These are phyloP conservation scores for Penicillium palitans DNA, from an alignment of 2,329 filamentous ascomycete genomes.

Conservation along the genomic window DNA sequence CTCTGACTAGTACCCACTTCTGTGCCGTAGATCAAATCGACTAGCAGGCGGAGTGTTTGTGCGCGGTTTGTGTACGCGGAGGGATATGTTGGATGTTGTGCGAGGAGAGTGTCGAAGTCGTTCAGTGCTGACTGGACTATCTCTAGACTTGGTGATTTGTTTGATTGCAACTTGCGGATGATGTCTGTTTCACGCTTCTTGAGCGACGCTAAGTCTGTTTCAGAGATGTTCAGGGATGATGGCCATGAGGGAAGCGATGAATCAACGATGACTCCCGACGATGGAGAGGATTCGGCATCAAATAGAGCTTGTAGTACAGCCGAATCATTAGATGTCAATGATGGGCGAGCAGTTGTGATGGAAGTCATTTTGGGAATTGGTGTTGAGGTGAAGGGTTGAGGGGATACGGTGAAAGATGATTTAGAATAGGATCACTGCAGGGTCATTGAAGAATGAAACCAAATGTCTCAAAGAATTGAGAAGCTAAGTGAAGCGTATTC, in stretches of 20 bases:
- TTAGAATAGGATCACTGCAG: neutral
- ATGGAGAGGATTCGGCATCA: slow-evolving; percentile 46
- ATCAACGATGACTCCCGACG: slow-evolving; percentile 41
- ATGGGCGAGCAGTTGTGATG: slow-evolving; percentile 26
- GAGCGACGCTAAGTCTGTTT: slow-evolving; percentile 39
- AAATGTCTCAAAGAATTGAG: neutral
- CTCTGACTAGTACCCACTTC: neutral
- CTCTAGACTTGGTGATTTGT: slow-evolving; percentile 18
- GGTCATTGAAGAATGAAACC: neutral
- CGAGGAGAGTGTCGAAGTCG: slow-evolving; percentile 47
- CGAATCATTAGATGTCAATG: slow-evolving; percentile 47
- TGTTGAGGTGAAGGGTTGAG: neutral
- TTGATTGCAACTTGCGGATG: slow-evolving; percentile 39
- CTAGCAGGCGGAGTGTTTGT: slow-evolving; percentile 47
- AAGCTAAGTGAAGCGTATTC: neutral
- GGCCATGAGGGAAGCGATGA: slow-evolving; percentile 44
- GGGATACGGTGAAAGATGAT: neutral
- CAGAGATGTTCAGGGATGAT: slow-evolving; percentile 36
- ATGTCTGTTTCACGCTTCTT: slow-evolving; percentile 44
- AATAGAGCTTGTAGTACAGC: slow-evolving; percentile 49
- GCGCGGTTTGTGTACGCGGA: slow-evolving; percentile 59
- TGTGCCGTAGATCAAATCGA: slow-evolving; percentile 24
- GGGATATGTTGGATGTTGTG: slow-evolving; percentile 50
- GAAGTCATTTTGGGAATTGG: slow-evolving; percentile 20
- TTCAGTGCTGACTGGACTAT: slow-evolving; percentile 36